Evolutionary conservation across 768 basidiomycete genomes (phyloP), one percentile per base, ranked within the genome.

Genomic region (Macrolepiota fuliginosa): DNA sequence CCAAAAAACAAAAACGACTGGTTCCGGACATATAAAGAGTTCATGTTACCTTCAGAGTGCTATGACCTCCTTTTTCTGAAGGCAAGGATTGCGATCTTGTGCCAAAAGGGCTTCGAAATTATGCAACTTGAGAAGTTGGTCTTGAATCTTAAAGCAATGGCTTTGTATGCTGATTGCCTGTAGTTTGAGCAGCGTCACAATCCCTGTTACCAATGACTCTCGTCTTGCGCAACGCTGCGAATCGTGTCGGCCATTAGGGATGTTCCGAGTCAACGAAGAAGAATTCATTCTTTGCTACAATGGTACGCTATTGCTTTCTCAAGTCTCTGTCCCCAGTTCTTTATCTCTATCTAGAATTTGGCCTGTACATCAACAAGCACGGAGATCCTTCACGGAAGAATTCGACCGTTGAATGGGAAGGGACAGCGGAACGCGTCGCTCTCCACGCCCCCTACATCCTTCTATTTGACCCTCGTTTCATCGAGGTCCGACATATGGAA

Each of bases 31-130:
- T 96, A 92, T 75, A 87, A 93, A 72, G 91, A 94, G 71, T 96
- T 96, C 74, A 91, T 88, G 76, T 76, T 95, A 52, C 88, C 90
- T 3, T 90, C 88, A 0, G 94, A 97, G 67, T 89, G 94, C 0
- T 90, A 86, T 64, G 91, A 94, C 69, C 76, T 98, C 45, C 84
- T 94, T 62, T 98, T 98, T 79, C 77, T 98, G 64, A 94, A 93
- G 70, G 89, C 91, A 12, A 92, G 89, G 76, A 89, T 99, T 64
- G 95, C 92, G 1, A 90, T 99, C 52, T 82, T 97, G 24, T 94
- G 94, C 66, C 86, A 90, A 0, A 94, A 92, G 67, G 96, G 95
- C 15, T 98, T 99, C 67, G 94, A 97, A 76, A 97, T 98, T 68
- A 96, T 99, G 94, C 92, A 97, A 70, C 80, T 99, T 27, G 85